Base-by-base conservation (phyloP, 225 moss, liverwort and hornwort species). In the Bryoerythrophyllum caledonicum region DNA sequence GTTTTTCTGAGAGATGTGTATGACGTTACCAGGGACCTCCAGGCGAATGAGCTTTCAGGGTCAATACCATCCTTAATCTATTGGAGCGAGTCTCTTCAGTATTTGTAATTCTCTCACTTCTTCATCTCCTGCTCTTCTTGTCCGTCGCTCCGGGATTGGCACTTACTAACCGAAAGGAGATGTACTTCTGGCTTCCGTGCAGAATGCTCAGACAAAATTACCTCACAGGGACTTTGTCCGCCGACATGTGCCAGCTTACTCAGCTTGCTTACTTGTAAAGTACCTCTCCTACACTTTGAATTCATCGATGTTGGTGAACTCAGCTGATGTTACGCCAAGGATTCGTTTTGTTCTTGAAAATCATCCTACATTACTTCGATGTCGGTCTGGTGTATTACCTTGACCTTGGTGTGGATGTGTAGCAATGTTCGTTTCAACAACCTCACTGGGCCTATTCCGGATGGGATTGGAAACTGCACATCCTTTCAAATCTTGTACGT, bases 391-490 rank as follows among this genome's bases (percentile, higher is more conserved):
- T 67, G 53, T 54, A 17, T 66, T n/a, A 37, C 68, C 32, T 59
- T 70, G 60, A 71, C 14, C 27, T 30, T 72, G 59, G 27, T 65
- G 72, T 76, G 78, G 28, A 62, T 75, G 17, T 75, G 78, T 20
- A 86, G 86, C 73, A 86, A 84, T 66, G 86, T 86, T 59, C 86
- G 86, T 56, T 64, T 78, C 56, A 86, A 86, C 54, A 86, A 86
- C 54, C 86, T 86, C 64, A 73, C 86, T 53, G 86, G 86, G 20
- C 83, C 83, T 38, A 86, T 86, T 63, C 86, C 86, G 10, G 81
- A 86, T 30, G 86, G 86, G 21, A 86, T 86, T 53, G 86, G 86
- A 27, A 86, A 86, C 72, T 86, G 86, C 81, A 83, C 86, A n/a
- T 84, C 86, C 55, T 86, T 86, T 55, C 86, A 86, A 62, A 86